Conservation (phyloP, 2,329 filamentous ascomycete genomes). For the Podosphaera fusca region DNA sequence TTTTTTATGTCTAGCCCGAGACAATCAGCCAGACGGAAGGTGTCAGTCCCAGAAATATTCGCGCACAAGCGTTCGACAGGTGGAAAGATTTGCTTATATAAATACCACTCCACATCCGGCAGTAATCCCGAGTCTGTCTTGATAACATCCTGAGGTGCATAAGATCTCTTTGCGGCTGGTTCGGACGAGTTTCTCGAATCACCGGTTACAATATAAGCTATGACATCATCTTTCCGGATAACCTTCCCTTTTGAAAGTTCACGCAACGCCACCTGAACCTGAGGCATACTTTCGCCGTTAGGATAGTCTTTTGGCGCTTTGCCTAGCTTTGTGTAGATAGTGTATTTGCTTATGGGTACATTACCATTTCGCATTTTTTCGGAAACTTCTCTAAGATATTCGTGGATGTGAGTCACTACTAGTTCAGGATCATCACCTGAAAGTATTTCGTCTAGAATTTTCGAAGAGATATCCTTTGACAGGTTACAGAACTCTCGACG, state of each 20-base stretch:
- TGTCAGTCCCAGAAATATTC: conserved; percentile 81
- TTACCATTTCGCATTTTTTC: conserved; percentile 63
- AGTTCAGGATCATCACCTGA: conserved; percentile 81
- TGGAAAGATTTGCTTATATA: conserved; percentile 94
- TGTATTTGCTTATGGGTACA: conserved; percentile 68
- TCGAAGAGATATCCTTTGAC: conserved; percentile 82
- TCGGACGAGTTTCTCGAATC: conserved; percentile 39
- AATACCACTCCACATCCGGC: conserved; percentile 92
- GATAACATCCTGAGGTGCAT: conserved; percentile 62
- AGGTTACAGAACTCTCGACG: conserved; percentile 88
- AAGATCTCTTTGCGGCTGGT: conserved; percentile 67
- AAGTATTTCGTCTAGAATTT: conserved; percentile 79
- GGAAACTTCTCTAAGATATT: conserved; percentile 70
- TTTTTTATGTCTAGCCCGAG: conserved; percentile 77
- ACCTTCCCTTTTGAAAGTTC: conserved; percentile 70
- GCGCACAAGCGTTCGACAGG: conserved; percentile 94
- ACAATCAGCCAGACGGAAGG: conserved; percentile 73
- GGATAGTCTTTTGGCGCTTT: conserved; percentile 87
- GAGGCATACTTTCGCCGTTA: conserved; percentile 84
- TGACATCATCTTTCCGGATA: conserved; percentile 83
- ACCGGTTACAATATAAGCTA: conserved; percentile 81
- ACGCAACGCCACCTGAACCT: conserved; percentile 82
- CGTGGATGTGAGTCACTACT: conserved; percentile 74
- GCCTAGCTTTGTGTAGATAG: conserved; percentile 92
- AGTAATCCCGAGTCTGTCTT: conserved; percentile 53